phyloP scores from a whole-genome alignment of 495 filamentous ascomycete species.

The Tuber microsphaerosporum region DNA sequence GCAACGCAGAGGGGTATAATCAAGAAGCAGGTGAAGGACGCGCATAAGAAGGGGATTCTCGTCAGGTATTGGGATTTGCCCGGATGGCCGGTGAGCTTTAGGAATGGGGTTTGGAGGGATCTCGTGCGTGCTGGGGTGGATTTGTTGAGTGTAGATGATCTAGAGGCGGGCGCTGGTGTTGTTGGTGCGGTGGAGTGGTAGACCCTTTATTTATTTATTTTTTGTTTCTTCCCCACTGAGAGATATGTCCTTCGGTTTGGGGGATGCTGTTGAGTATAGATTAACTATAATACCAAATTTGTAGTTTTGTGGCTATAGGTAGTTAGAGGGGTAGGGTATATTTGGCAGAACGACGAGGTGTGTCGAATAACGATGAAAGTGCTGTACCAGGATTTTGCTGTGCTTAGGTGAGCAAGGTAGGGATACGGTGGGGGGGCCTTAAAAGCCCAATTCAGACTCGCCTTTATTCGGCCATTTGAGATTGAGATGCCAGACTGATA shows the following conservation, averaged over 20 bases:
- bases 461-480: background rate
- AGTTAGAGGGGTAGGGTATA: background rate
- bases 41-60: constrained; percentile 62
- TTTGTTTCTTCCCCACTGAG: background rate
- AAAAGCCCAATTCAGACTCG: too few species aligned
- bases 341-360: background rate
- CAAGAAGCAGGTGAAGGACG: constrained; percentile 59
- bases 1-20: constrained; percentile 54
- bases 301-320: background rate
- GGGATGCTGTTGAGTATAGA: background rate
- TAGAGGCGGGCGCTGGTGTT: constrained; percentile 54
- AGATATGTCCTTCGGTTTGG: background rate
- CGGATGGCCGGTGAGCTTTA: constrained; percentile 60
- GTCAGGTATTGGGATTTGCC: constrained; percentile 76
- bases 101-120: constrained; percentile 68
- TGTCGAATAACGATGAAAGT: background rate
- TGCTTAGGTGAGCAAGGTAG: background rate
- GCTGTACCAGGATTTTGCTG: background rate
- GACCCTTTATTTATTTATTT: constrained; percentile 43
- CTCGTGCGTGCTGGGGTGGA: constrained; percentile 65
- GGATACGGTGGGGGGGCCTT: too few species aligned
- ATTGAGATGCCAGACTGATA: background rate
- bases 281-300: background rate
- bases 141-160: constrained; percentile 71
- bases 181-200: constrained; percentile 35